These are phyloP conservation scores for Karstenula rhodostoma DNA, from an alignment of 2,329 filamentous ascomycete species.

Conservation along the genomic window DNA sequence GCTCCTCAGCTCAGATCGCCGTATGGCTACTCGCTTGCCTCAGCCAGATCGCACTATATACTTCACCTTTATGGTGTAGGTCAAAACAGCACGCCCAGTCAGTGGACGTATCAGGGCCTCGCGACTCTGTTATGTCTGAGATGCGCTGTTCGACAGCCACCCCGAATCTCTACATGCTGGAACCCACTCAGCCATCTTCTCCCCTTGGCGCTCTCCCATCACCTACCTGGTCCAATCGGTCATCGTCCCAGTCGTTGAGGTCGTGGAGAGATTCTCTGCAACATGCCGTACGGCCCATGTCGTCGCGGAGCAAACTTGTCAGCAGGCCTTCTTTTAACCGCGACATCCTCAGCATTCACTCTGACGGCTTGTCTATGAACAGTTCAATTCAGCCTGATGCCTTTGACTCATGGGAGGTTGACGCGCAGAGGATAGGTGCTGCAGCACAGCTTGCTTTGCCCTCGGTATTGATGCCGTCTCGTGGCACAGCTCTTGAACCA, in stretches of 20 bases:
- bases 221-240: constrained; percentile 46
- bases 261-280: constrained; percentile 50
- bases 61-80: constrained; percentile 36
- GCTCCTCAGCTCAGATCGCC: constrained; percentile 47
- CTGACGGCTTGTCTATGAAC: constrained; percentile 44
- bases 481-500: constrained; percentile 69
- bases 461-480: constrained; percentile 40
- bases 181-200: constrained; percentile 34
- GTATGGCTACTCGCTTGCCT: constrained; percentile 44
- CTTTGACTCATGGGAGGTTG: constrained; percentile 80
- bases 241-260: constrained; percentile 45
- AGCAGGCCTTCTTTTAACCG: constrained; percentile 40
- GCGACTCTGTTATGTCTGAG: constrained; percentile 49
- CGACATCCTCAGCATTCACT: constrained; percentile 45
- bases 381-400: constrained; percentile 60
- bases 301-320: constrained; percentile 48
- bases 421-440: constrained; percentile 66
- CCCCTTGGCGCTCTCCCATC: constrained; percentile 44
- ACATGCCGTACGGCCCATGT: constrained; percentile 48
- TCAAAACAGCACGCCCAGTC: constrained; percentile 28
- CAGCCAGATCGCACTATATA: constrained; percentile 41
- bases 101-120: constrained; percentile 34
- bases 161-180: constrained; percentile 35
- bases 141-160: constrained; percentile 34
- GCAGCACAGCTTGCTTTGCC: constrained; percentile 26